phyloP scores from a whole-genome alignment of 129 eudicot species.

The Artemisia argyi region DNA sequence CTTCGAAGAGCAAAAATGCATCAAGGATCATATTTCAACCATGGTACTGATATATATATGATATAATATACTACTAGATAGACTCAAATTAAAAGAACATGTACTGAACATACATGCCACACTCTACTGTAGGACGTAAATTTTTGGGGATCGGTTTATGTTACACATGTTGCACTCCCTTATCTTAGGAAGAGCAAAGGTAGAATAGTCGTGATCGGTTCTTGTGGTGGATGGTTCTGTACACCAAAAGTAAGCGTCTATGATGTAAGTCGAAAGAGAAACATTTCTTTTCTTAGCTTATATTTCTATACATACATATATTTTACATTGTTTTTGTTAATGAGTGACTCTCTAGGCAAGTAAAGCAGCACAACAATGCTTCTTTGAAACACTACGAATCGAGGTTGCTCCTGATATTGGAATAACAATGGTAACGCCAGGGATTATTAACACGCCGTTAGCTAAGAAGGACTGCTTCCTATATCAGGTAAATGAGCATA shows the following conservation, averaged over 20 bases:
- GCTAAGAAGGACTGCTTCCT: slow-evolving; percentile 42
- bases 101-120: background rate
- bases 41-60: slow-evolving; percentile 57
- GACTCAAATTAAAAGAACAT: background rate
- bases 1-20: slow-evolving; percentile 51
- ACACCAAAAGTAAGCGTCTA: slow-evolving; percentile 55
- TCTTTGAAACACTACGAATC: slow-evolving; percentile 67
- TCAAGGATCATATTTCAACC: slow-evolving; percentile 39
- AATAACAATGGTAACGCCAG: slow-evolving; percentile 61
- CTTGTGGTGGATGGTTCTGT: slow-evolving; percentile 57
- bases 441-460: slow-evolving; percentile 50
- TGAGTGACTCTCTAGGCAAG: slow-evolving; percentile 43
- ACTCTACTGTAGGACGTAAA: slow-evolving; percentile 48
- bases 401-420: slow-evolving; percentile 59
- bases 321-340: background rate
- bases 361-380: slow-evolving; percentile 64
- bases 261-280: slow-evolving; percentile 29
- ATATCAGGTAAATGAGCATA: slow-evolving; percentile 30
- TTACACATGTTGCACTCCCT: slow-evolving; percentile 60
- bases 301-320: background rate
- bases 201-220: slow-evolving; percentile 49
- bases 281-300: background rate
- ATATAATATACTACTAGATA: no score
- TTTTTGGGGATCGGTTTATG: slow-evolving; percentile 76
- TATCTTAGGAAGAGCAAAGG: slow-evolving; percentile 60